Evolutionary conservation across 108 stramenopile genomes (phyloP).

Genomic region (Conticribra guillardii): DNA sequence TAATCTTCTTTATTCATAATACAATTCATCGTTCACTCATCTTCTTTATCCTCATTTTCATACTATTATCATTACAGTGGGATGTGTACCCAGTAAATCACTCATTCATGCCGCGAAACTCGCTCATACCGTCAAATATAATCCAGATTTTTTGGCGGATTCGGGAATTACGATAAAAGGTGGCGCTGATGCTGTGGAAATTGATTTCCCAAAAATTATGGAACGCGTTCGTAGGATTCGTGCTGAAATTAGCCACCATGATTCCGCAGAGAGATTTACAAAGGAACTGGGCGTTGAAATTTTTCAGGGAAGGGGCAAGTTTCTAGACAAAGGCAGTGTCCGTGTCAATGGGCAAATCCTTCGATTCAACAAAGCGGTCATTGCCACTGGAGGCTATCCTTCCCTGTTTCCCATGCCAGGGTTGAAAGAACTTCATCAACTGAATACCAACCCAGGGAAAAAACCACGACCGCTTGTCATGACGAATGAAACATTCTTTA

Average conservation of each 20-base stretch:
- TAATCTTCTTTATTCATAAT: too few species aligned
- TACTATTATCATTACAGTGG: too few species aligned
- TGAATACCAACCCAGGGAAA: constrained; percentile 31
- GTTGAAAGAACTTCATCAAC: constrained; percentile 59
- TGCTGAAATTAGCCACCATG: constrained; percentile 75
- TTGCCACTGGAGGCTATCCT: constrained; percentile 87
- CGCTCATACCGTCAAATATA: constrained; percentile 53
- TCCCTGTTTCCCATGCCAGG: constrained; percentile 69
- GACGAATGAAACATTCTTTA: constrained; percentile 92
- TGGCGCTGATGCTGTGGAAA: constrained; percentile 48
- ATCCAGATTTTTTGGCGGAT: constrained; percentile 48
- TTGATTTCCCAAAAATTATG: constrained; percentile 89
- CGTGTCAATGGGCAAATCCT: constrained; percentile 63
- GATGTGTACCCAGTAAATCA: constrained; percentile 91
- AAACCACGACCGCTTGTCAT: constrained; percentile 58
- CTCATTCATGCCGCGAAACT: constrained; percentile 78
- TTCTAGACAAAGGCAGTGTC: constrained; percentile 59
- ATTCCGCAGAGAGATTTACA: constrained; percentile 77
- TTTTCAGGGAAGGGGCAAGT: constrained; percentile 60
- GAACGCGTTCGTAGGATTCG: constrained; percentile 80
- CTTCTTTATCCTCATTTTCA: too few species aligned
- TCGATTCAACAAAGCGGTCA: constrained; percentile 73
- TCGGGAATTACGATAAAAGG: constrained; percentile 64
- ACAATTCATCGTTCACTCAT: too few species aligned
- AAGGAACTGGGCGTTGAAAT: constrained; percentile 75